Evolutionary conservation across 2,329 filamentous ascomycete species (phyloP).

Genomic region (Blumeria hordei): DNA sequence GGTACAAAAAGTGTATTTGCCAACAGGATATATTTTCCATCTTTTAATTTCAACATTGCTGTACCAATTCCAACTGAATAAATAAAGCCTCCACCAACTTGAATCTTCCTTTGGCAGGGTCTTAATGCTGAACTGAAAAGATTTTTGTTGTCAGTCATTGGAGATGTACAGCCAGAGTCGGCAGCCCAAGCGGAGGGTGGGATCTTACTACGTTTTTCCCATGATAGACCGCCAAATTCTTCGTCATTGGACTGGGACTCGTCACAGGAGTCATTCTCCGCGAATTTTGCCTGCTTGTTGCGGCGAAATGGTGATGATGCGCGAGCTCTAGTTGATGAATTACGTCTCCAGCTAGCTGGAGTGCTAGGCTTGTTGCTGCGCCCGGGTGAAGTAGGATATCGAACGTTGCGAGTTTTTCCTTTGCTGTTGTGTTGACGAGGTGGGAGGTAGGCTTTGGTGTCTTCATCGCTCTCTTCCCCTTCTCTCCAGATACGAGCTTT

Average conservation of each 20-base stretch:
- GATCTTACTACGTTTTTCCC: constrained; percentile 1
- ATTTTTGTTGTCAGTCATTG: constrained; percentile 1
- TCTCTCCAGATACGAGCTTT: not conserved
- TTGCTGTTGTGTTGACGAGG: not conserved
- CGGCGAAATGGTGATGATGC: not conserved
- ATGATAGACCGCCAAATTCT: not conserved
- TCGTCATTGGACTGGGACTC: not conserved
- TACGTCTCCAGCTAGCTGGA: not conserved
- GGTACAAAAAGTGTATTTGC: not conserved
- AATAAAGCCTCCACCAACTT: not conserved
- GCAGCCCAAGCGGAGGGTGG: constrained; percentile 1
- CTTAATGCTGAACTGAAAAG: not conserved
- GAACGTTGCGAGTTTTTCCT: not conserved
- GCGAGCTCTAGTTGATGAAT: not conserved
- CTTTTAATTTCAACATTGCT: not conserved
- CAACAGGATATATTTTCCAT: not conserved
- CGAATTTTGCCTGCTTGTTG: not conserved
- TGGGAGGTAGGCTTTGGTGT: not conserved
- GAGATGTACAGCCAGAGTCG: not conserved
- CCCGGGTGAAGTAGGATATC: not conserved
- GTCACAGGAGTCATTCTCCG: not conserved
- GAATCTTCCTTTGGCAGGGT: not conserved
- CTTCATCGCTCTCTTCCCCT: constrained; percentile 1
- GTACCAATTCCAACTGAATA: not conserved
- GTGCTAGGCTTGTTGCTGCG: not conserved